Evolutionary conservation across 768 basidiomycete genomes (phyloP).

Genomic region (Mycena haematopus): DNA sequence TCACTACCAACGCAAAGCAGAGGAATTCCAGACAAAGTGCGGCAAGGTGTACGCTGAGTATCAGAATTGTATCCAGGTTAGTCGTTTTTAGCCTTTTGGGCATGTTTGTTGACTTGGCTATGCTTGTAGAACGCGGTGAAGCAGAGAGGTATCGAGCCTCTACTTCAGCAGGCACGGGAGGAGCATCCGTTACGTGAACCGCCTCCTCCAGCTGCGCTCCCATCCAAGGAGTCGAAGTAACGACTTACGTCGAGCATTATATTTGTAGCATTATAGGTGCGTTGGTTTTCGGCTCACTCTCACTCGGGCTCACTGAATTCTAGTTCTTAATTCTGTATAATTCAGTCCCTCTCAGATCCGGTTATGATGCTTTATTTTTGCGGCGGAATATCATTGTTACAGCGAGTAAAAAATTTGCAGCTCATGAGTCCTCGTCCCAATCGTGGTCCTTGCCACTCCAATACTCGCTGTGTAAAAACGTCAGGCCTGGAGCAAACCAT

Average conservation of each 20-base stretch:
- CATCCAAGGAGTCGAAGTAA: conserved; percentile 27
- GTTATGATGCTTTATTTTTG: not conserved
- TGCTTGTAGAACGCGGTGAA: conserved; percentile 72
- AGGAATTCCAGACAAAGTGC: conserved; percentile 87
- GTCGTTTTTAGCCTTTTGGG: conserved; percentile 33
- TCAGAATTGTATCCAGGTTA: conserved; percentile 81
- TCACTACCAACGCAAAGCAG: conserved; percentile 80
- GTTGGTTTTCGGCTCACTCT: not conserved
- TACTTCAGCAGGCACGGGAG: conserved; percentile 80
- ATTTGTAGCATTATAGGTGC: conserved; percentile 20
- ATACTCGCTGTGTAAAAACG: conserved; percentile 8
- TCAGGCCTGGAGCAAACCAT: not conserved
- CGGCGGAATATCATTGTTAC: not conserved
- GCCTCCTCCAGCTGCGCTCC: conserved; percentile 44
- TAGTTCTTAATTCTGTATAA: conserved; percentile 5
- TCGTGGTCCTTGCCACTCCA: conserved; percentile 25
- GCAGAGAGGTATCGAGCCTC: conserved; percentile 74
- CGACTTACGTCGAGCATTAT: not conserved
- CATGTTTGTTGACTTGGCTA: not conserved
- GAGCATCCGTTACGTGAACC: conserved; percentile 80
- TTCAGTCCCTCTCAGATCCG: not conserved
- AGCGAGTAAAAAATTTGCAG: not conserved
- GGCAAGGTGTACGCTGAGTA: conserved; percentile 85
- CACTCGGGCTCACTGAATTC: not conserved
- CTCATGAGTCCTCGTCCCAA: conserved; percentile 21